phyloP scores from a whole-genome alignment of 495 filamentous ascomycete species.

The Polyplosphaeria fusca region DNA sequence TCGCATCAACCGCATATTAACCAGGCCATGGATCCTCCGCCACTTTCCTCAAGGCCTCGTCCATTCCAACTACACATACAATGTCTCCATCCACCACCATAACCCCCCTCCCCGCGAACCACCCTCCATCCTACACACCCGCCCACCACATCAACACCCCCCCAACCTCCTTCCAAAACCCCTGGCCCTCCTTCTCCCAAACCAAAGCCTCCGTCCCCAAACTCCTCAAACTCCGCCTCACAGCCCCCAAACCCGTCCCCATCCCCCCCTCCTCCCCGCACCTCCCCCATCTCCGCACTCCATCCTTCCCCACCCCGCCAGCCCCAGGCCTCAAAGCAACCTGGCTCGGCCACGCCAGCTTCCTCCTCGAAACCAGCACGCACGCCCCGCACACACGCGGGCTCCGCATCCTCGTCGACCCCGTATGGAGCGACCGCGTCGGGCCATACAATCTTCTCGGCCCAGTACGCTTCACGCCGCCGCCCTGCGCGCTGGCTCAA shows the following conservation, averaged over 20 bases:
- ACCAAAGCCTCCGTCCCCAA: slow-evolving; percentile 28
- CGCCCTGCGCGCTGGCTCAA: slow-evolving; percentile 49
- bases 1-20: no score
- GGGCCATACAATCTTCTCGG: slow-evolving; percentile 48
- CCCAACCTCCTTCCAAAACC: slow-evolving; percentile 50
- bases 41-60: no score
- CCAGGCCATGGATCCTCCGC: no score
- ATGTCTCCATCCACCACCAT: slow-evolving; percentile 18
- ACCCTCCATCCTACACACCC: slow-evolving; percentile 17
- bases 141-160: slow-evolving; percentile 34
- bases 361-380: slow-evolving; percentile 46
- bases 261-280: slow-evolving; percentile 36
- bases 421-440: slow-evolving; percentile 52
- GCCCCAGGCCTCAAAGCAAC: slow-evolving; percentile 45
- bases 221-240: slow-evolving; percentile 31
- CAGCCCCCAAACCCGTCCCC: slow-evolving; percentile 40
- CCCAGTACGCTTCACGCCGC: slow-evolving; percentile 50
- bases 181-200: slow-evolving; percentile 51
- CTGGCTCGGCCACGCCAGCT: slow-evolving; percentile 54
- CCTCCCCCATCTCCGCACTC: slow-evolving; percentile 39
- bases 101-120: slow-evolving; percentile 17
- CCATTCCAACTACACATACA: not conserved
- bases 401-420: slow-evolving; percentile 49
- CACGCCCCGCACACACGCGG: slow-evolving; percentile 33
- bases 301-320: slow-evolving; percentile 38